A percentile compares a stretch with the other conserved stretches of the same genome.
phyloP scores from a whole-genome alignment of 2,329 filamentous ascomycete genomes.

The Microdochium paspali region DNA sequence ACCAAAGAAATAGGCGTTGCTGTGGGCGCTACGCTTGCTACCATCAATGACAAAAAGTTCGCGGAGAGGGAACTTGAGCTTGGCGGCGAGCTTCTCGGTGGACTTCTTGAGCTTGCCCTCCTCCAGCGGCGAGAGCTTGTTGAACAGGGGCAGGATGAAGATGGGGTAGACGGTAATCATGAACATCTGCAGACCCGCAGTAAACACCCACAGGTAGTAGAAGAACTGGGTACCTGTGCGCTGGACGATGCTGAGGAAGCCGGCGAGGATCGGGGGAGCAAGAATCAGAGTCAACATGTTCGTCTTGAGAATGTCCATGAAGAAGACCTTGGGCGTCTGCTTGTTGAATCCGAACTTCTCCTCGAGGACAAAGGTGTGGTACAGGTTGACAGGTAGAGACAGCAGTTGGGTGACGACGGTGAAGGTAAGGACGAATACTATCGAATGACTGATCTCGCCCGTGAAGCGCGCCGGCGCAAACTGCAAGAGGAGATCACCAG shows the following conservation, averaged over 20 bases:
- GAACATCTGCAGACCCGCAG: slow-evolving; percentile 80
- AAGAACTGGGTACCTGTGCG: slow-evolving; percentile 92
- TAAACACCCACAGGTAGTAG: slow-evolving; percentile 95
- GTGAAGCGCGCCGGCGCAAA: slow-evolving; percentile 72
- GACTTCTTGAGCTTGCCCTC: slow-evolving; percentile 79
- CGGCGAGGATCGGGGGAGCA: slow-evolving; percentile 80
- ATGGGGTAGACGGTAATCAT: slow-evolving; percentile 96
- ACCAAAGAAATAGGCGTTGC: slow-evolving; percentile 93
- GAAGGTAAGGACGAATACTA: slow-evolving; percentile 85
- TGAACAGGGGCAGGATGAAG: slow-evolving; percentile 89
- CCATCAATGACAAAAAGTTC: slow-evolving; percentile 94
- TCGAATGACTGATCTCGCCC: slow-evolving; percentile 88
- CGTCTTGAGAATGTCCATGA: slow-evolving; percentile 85
- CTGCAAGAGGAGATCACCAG: slow-evolving; percentile 62
- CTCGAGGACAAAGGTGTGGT: slow-evolving; percentile 92
- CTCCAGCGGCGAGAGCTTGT: slow-evolving; percentile 90
- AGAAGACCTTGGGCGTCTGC: slow-evolving; percentile 80
- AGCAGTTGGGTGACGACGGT: slow-evolving; percentile 72
- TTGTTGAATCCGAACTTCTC: slow-evolving; percentile 99
- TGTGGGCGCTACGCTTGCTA: slow-evolving; percentile 79
- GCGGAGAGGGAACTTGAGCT: slow-evolving; percentile 82
- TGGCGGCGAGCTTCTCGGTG: slow-evolving; percentile 75
- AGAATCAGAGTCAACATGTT: slow-evolving; percentile 74
- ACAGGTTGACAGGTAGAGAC: slow-evolving; percentile 74
- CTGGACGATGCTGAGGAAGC: slow-evolving; percentile 88